Conservation (phyloP, 2,329 filamentous ascomycete species). For the Colletotrichum sp. region DNA sequence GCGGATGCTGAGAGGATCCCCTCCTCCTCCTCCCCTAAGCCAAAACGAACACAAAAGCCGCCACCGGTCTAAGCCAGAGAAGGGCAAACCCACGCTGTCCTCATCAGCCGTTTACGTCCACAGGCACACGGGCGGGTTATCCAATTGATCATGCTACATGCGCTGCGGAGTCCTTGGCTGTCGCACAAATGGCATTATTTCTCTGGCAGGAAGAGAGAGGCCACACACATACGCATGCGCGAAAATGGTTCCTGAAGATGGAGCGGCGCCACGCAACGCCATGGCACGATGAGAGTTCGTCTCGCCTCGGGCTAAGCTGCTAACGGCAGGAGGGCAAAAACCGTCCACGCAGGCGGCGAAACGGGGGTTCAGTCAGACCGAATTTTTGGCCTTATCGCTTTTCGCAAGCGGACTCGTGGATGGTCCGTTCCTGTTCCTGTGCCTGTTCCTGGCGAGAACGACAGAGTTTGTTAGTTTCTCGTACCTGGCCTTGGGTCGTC, state of each 20-base stretch:
- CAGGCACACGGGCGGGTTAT: neutral
- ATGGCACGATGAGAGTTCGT: neutral
- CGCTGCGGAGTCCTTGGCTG: neutral
- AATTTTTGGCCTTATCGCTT: neutral
- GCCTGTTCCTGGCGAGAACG: neutral
- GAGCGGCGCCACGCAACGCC: neutral
- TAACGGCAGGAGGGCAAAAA: neutral
- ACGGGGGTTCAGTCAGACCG: neutral
- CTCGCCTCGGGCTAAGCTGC: neutral
- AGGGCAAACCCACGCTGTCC: neutral
- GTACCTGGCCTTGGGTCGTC: neutral
- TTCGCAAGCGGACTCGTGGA: neutral
- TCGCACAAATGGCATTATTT: neutral
- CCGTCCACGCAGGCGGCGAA: neutral
- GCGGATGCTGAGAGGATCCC: neutral
- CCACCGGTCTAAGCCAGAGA: neutral
- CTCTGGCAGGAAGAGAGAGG: neutral
- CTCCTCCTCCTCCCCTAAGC: neutral
- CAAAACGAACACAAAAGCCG: neutral
- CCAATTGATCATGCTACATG: neutral
- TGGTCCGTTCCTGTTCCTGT: neutral
- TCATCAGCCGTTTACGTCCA: neutral
- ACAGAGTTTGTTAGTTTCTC: neutral
- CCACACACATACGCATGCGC: neutral
- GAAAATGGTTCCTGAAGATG: neutral